Base-by-base conservation (phyloP, 2,329 filamentous ascomycete genomes). In the Aspergillus ochraceus region DNA sequence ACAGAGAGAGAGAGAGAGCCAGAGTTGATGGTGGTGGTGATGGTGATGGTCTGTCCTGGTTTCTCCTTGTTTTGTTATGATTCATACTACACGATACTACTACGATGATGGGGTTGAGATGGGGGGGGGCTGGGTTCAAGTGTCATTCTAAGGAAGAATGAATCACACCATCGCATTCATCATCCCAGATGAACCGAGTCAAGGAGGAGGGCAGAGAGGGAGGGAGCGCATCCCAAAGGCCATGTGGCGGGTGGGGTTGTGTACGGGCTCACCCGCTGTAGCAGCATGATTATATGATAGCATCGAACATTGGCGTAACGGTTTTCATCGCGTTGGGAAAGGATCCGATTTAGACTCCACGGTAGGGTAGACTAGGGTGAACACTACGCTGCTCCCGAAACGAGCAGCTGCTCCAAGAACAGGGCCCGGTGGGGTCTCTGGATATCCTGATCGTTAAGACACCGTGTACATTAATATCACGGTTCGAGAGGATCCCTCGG, bases 211-310 rank as follows among this genome's bases (percentile, higher is more conserved):
- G 11, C 12, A 14, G 10, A 39, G 12, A 17, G 14, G 4, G 12
- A 39, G 26, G 6, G 26, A 29, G 26, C 26, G 1, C 26, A 29
- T 29, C 26, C 26, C 26, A 29, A 60, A 58, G 61, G 58, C 68
- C 69, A 71, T 69, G 67, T 71, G 69, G 70, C 64, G 55, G 68
- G 68, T 71, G 69, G 69, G 65, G 70, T 70, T 67, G 64, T 60
- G 56, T 66, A 69, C 68, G 72, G 72, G 68, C 69, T 71, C 64
- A 69, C 68, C 71, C 71, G 68, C 58, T 66, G 64, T 64, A 66
- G 64, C 59, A 72, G 63, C 64, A 53, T 55, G 55, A 24, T 52
- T 10, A 29, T 29, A 32, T 29, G 26, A 30, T 58, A 58, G 51
- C 53, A 56, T 58, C 60, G 57, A 60, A 53, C 58, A 65, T 70